Evolutionary conservation across 169 alveolate species (phyloP).

Genomic region (Eimeria brunetti): DNA sequence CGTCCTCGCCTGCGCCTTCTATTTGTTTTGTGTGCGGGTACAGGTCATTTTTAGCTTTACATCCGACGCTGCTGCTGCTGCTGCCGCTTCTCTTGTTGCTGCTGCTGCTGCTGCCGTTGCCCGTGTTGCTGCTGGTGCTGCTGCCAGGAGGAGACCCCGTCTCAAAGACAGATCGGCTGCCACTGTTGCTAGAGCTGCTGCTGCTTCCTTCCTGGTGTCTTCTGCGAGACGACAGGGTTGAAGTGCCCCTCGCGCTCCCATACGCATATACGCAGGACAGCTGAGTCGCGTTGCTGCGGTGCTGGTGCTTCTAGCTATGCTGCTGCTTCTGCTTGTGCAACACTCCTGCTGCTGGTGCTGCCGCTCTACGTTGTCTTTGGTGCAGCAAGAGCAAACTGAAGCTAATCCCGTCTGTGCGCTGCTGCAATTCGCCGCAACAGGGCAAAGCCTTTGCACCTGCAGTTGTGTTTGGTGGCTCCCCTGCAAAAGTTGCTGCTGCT

Average conservation of each 20-base stretch:
- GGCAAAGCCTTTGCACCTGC: too few relatives aligned
- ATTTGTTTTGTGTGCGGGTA: neutral
- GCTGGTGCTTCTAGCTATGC: neutral
- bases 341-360: conserved; percentile 3
- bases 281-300: neutral
- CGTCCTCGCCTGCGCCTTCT: neutral
- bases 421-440: neutral
- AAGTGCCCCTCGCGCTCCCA: neutral
- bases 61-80: neutral
- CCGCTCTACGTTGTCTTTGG: neutral
- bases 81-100: neutral
- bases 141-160: neutral
- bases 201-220: neutral
- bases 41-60: neutral
- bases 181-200: neutral
- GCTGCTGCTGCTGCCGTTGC: neutral
- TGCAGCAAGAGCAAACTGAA: neutral
- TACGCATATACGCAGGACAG: too few relatives aligned
- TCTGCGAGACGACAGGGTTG: neutral
- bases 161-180: neutral
- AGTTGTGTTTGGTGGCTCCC: too few relatives aligned
- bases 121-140: conserved; percentile 13
- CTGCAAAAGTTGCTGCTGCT: neutral
- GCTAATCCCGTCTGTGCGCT: neutral
- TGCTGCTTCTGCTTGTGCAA: neutral